Evolutionary conservation across 768 basidiomycete species (phyloP).

Genomic region (Clathrus columnatus): DNA sequence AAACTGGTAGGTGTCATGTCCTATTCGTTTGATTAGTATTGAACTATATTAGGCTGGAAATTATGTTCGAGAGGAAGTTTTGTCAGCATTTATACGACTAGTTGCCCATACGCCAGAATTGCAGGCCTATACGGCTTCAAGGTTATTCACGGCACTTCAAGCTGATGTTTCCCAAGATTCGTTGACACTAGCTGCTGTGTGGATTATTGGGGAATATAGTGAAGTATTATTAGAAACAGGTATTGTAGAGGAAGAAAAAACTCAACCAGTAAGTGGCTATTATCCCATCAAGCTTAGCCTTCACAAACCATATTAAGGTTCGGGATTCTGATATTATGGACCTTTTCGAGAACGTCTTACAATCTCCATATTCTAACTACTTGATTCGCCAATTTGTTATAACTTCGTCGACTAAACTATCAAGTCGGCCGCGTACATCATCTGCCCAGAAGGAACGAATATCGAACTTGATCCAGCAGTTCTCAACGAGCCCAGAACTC

Average conservation of each 20-base stretch:
- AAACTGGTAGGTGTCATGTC: slow-evolving; percentile 57
- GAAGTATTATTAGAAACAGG: slow-evolving; percentile 85
- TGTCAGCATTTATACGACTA: slow-evolving; percentile 90
- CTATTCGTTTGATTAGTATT: neutral
- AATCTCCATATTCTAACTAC: slow-evolving; percentile 91
- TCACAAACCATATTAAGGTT: slow-evolving; percentile 35
- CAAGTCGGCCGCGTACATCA: slow-evolving; percentile 65
- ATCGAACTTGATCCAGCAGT: slow-evolving; percentile 65
- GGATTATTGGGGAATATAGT: slow-evolving; percentile 96
- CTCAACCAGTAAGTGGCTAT: slow-evolving; percentile 46
- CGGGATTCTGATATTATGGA: slow-evolving; percentile 79
- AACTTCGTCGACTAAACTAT: slow-evolving; percentile 82
- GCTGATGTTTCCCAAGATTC: slow-evolving; percentile 95
- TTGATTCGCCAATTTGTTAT: slow-evolving; percentile 90
- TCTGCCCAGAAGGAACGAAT: slow-evolving; percentile 69
- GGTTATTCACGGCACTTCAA: slow-evolving; percentile 78
- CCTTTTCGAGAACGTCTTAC: slow-evolving; percentile 75
- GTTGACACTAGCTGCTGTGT: slow-evolving; percentile 84
- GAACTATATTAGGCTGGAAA: slow-evolving; percentile 71
- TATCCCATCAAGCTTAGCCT: neutral
- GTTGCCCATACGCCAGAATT: slow-evolving; percentile 96
- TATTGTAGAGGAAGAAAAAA: slow-evolving; percentile 66
- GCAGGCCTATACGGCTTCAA: slow-evolving; percentile 90
- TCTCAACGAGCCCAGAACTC: slow-evolving; percentile 81
- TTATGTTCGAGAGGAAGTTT: slow-evolving; percentile 92